Percentiles rank a stretch among this genome's conserved stretches.
phyloP scores from a whole-genome alignment of 345 rosid species.

The Dovyalis caffra region DNA sequence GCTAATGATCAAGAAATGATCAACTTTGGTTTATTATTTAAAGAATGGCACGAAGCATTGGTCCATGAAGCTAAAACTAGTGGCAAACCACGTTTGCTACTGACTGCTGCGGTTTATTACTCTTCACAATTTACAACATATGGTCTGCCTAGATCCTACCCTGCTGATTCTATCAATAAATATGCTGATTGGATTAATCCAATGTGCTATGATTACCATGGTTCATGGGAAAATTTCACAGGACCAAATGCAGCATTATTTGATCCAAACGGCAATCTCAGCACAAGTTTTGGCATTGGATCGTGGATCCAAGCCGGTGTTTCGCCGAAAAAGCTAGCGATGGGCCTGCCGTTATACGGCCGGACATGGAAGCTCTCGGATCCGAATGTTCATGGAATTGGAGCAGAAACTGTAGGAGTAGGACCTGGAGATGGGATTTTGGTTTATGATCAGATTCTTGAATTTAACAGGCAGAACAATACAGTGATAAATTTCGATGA shows the following conservation, averaged over 20 bases:
- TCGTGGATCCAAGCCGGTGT: constrained; percentile 42
- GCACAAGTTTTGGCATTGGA: constrained; percentile 34
- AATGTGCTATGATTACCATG: constrained; percentile 42
- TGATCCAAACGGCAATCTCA: constrained; percentile 27
- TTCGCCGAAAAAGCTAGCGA: constrained; percentile 30
- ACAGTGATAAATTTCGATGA: constrained; percentile 19
- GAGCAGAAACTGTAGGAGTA: constrained; percentile 29
- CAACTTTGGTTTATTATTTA: constrained; percentile 16
- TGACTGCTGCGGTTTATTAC: constrained; percentile 44
- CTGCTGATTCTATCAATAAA: constrained; percentile 18
- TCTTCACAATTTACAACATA: constrained; percentile 11
- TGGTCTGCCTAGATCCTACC: constrained; percentile 29
- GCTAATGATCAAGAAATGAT: constrained; percentile 28
- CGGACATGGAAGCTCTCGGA: constrained; percentile 39
- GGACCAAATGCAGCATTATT: constrained; percentile 29
- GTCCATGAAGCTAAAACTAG: constrained; percentile 15
- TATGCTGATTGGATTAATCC: constrained; percentile 39
- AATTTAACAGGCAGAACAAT: constrained; percentile 16
- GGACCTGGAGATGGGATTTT: constrained; percentile 35
- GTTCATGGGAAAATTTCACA: constrained; percentile 40
- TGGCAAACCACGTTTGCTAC: constrained; percentile 21
- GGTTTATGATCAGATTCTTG: constrained; percentile 22
- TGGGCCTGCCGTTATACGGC: constrained; percentile 52
- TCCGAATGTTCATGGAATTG: constrained; percentile 27
- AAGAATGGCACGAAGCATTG: constrained; percentile 30